Evolutionary conservation across 1,139 yeast species (phyloP).

Genomic region (Candida buenavistaensis): DNA sequence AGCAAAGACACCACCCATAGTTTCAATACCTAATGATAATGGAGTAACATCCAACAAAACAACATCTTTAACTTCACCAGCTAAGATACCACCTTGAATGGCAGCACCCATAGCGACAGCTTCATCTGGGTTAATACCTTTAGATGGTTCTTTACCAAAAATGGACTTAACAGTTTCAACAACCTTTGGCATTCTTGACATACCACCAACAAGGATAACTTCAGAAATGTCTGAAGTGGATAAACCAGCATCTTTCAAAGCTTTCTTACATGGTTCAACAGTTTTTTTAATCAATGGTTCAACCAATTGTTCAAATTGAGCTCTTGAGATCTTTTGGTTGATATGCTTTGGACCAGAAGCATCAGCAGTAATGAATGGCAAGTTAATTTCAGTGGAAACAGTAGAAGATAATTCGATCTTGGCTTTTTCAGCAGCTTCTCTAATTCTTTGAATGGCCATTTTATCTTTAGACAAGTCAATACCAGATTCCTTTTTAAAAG

Average conservation of each 20-base stretch:
- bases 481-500: constrained; percentile 91
- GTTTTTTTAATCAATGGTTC: constrained; percentile 92
- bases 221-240: constrained; percentile 86
- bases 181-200: constrained; percentile 99
- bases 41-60: constrained; percentile 94
- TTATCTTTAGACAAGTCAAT: constrained; percentile 88
- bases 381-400: constrained; percentile 88
- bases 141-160: constrained; percentile 95
- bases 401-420: constrained; percentile 97
- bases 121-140: constrained; percentile 99
- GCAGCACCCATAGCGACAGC: constrained; percentile 99
- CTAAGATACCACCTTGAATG: constrained; percentile 97
- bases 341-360: constrained; percentile 98
- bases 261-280: constrained; percentile 96
- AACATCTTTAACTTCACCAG: constrained; percentile 91
- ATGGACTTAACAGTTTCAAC: constrained; percentile 90
- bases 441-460: constrained; percentile 98
- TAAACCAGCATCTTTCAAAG: constrained; percentile 93
- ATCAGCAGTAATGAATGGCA: constrained; percentile 95
- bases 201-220: constrained; percentile 98
- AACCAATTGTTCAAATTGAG: constrained; percentile 90
- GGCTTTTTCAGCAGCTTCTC: constrained; percentile 99
- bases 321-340: constrained; percentile 88
- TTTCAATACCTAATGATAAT: constrained; percentile 96
- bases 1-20: constrained; percentile 98